These are phyloP conservation scores for Aureobasidium uvarum DNA, from an alignment of 2,329 filamentous ascomycete genomes.

Conservation along the genomic window DNA sequence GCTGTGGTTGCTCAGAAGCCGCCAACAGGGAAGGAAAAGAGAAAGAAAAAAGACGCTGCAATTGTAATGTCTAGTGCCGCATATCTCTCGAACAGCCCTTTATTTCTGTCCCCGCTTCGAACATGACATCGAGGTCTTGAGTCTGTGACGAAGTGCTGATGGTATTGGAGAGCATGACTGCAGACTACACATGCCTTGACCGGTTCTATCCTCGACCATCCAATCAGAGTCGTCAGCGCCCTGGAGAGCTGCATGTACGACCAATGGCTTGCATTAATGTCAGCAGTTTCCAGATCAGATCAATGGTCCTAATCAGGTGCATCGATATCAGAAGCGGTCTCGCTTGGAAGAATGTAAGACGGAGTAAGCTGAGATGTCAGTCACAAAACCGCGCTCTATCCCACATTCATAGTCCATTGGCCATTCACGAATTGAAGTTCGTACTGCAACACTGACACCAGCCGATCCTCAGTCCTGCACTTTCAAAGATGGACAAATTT, in stretches of 20 bases:
- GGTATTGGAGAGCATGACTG: background rate
- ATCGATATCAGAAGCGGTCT: background rate
- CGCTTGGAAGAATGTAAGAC: background rate
- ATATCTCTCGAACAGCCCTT: background rate
- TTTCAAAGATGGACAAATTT: background rate
- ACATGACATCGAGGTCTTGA: background rate
- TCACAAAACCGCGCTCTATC: background rate
- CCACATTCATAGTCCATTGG: background rate
- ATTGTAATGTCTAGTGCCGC: background rate
- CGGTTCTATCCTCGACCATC: background rate
- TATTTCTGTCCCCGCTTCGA: background rate
- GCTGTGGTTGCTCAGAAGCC: background rate
- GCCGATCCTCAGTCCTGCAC: no score
- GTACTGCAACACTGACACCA: background rate
- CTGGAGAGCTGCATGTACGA: background rate
- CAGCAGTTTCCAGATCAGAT: background rate
- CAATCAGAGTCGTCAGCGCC: background rate
- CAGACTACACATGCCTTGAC: background rate
- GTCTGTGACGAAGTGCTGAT: no score
- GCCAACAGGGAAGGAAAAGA: background rate
- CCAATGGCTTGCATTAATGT: background rate
- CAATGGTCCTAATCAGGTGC: background rate
- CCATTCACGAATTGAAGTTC: background rate
- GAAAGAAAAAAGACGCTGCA: background rate
- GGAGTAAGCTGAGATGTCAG: background rate